phyloP scores from a whole-genome alignment of 441 rosid genomes.

The Corymbia calophylla region DNA sequence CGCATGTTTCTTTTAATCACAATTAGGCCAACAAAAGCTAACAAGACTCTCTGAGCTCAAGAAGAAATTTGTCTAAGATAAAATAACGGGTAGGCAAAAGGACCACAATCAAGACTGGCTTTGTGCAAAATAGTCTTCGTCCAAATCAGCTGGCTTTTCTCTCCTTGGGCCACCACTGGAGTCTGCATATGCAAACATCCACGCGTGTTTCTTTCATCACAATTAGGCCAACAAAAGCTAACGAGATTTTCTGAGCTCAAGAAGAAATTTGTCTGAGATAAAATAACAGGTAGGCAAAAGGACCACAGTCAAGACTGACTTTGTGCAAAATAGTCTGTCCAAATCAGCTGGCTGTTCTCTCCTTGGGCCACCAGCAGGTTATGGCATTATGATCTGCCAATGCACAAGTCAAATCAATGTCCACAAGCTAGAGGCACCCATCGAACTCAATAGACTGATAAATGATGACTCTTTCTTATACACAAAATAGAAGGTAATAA shows the following conservation, averaged over 20 bases:
- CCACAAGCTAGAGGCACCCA: not conserved
- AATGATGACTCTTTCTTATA: not conserved
- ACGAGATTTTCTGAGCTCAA: not conserved
- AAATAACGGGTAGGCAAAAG: not conserved
- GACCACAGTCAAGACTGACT: not conserved
- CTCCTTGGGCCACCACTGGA: constrained; percentile 98
- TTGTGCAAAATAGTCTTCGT: constrained; percentile 55
- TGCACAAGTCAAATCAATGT: not conserved
- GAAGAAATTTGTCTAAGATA: not conserved
- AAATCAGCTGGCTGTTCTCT: constrained; percentile 75
- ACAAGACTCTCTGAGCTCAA: not conserved
- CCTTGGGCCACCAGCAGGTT: constrained; percentile 97
- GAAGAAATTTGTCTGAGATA: not conserved
- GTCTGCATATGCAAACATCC: constrained; percentile 29
- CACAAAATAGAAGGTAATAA: not conserved
- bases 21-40: not conserved
- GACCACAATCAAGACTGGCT: not conserved
- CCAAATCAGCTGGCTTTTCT: constrained; percentile 77
- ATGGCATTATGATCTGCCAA: constrained; percentile 93
- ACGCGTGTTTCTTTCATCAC: not conserved
- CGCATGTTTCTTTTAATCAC: not conserved
- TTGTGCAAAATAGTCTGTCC: constrained; percentile 55
- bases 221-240: not conserved
- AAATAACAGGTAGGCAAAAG: not conserved
- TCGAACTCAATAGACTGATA: not conserved